phyloP scores from a whole-genome alignment of 1,284 basidiomycete species.

The Agroathelia rolfsii region DNA sequence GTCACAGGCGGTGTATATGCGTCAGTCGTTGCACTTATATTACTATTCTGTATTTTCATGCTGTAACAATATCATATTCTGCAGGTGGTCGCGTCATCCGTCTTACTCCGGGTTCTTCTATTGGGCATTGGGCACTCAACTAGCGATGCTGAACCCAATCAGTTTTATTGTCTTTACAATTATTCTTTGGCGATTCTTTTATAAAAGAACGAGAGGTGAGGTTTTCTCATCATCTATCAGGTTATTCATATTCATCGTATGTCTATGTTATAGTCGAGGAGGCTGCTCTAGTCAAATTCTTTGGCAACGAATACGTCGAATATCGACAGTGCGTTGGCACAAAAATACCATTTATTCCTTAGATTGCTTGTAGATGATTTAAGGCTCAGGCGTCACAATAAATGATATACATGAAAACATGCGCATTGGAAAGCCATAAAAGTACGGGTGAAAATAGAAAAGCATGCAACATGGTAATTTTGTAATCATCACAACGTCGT shows the following conservation, averaged over 20 bases:
- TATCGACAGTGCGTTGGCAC: conserved; percentile 67
- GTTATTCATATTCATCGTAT: not conserved
- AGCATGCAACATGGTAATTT: conserved; percentile 5
- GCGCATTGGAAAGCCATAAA: conserved; percentile 14
- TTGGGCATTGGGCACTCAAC: conserved; percentile 92
- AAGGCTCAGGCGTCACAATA: conserved; percentile 2
- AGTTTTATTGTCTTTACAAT: conserved; percentile 55
- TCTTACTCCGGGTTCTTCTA: conserved; percentile 98
- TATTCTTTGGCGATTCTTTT: conserved; percentile 84
- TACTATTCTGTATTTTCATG: not conserved
- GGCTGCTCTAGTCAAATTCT: conserved; percentile 62
- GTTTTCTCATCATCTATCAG: conserved; percentile 10
- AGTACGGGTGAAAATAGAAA: conserved; percentile 3
- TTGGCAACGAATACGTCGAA: conserved; percentile 67
- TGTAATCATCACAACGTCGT: conserved; percentile 8
- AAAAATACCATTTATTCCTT: conserved; percentile 61
- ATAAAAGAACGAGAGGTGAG: conserved; percentile 69
- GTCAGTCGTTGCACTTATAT: conserved; percentile 36
- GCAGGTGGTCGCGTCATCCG: conserved; percentile 85
- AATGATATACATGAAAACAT: conserved; percentile 15
- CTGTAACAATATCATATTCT: conserved; percentile 1
- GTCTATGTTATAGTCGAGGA: conserved; percentile 57
- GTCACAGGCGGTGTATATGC: conserved; percentile 82
- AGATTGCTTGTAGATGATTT: conserved; percentile 25
- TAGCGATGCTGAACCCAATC: conserved; percentile 84